phyloP scores from a whole-genome alignment of 2,329 filamentous ascomycete species.

The Neonectria sp. region DNA sequence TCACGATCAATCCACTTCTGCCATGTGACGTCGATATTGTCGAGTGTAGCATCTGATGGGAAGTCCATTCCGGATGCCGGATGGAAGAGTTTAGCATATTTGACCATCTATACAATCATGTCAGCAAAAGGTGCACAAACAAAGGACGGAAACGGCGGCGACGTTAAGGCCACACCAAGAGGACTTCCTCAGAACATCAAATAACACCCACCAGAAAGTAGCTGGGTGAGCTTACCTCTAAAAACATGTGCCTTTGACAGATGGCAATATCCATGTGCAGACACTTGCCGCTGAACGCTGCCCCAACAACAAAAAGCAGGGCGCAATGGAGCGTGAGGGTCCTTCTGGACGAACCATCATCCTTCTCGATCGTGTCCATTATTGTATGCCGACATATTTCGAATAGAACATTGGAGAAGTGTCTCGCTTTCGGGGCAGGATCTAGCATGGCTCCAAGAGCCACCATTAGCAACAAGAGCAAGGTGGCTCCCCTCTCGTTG shows the following conservation, averaged over 20 bases:
- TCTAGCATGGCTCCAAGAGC: background rate
- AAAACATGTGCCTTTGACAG: background rate
- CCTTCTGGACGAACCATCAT: background rate
- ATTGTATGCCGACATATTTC: conserved; percentile 1
- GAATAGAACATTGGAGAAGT: background rate
- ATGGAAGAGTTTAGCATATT: background rate
- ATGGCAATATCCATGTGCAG: background rate
- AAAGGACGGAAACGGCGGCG: background rate
- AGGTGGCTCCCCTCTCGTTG: background rate
- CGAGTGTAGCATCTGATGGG: conserved; percentile 1
- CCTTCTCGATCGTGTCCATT: background rate
- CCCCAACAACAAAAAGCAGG: background rate
- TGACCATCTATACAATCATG: background rate
- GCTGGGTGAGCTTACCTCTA: background rate
- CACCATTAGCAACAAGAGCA: background rate
- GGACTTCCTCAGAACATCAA: background rate
- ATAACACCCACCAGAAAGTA: background rate
- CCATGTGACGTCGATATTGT: background rate
- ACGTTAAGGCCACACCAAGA: background rate
- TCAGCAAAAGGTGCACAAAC: background rate
- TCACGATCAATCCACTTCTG: background rate
- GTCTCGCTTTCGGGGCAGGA: background rate
- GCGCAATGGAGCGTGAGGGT: background rate
- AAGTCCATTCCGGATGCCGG: background rate
- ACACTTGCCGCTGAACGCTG: background rate